Evolutionary conservation across 495 filamentous ascomycete species (phyloP).

Genomic region (Lepidopterella palustris): DNA sequence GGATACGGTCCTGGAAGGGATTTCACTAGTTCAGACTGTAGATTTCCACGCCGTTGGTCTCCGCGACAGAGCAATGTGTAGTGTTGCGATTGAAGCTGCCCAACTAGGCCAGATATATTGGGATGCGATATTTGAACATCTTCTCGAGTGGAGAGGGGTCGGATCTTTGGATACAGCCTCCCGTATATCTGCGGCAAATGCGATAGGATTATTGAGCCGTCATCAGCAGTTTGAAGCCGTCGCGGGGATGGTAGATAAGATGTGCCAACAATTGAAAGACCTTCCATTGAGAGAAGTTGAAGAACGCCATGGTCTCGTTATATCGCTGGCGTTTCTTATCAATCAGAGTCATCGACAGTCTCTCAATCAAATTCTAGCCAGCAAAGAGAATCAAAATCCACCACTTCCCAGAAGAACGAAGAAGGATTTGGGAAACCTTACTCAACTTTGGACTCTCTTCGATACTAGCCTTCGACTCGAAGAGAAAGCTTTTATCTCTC

Average conservation of each 20-base stretch:
- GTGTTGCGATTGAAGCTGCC: slow-evolving; percentile 63
- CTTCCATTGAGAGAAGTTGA: slow-evolving; percentile 28
- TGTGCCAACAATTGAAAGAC: slow-evolving; percentile 13
- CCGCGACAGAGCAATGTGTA: slow-evolving; percentile 69
- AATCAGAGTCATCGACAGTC: slow-evolving; percentile 1
- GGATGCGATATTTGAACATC: slow-evolving; percentile 56
- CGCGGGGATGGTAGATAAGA: slow-evolving; percentile 17
- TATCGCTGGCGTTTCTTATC: slow-evolving; percentile 26
- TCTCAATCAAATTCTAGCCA: background rate
- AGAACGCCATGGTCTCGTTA: slow-evolving; percentile 32
- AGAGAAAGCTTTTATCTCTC: slow-evolving; percentile 25
- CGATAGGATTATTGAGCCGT: slow-evolving; percentile 58
- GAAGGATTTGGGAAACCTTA: slow-evolving; percentile 4
- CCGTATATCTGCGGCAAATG: slow-evolving; percentile 61
- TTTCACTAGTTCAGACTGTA: slow-evolving; percentile 76
- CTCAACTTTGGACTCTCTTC: slow-evolving; percentile 21
- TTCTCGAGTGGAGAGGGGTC: slow-evolving; percentile 85
- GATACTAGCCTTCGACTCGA: slow-evolving; percentile 12
- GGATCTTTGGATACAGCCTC: slow-evolving; percentile 66
- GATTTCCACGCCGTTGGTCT: slow-evolving; percentile 91
- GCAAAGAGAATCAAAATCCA: background rate
- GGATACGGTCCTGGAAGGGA: slow-evolving; percentile 71
- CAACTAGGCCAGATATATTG: slow-evolving; percentile 62
- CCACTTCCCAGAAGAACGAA: background rate
- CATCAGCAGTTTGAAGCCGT: background rate